phyloP scores from a whole-genome alignment of 441 rosid species.

The Theobroma grandiflorum region DNA sequence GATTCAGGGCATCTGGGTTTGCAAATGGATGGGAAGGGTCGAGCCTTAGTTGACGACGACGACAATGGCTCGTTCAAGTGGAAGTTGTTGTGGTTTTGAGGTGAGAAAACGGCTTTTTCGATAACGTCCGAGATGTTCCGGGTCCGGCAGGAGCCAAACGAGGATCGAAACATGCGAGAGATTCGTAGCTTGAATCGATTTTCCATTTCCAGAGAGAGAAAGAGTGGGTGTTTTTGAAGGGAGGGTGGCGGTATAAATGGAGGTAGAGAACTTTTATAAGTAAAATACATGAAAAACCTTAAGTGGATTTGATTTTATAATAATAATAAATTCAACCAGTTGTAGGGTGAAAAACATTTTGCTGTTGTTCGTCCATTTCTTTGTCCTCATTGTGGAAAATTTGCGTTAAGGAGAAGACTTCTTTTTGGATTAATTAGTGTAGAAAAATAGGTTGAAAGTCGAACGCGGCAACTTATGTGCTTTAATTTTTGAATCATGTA shows the following conservation, averaged over 20 bases:
- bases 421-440: background rate
- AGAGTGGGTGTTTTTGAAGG: background rate
- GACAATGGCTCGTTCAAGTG: slow-evolving; percentile 30
- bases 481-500: background rate
- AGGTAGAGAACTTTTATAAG: slow-evolving; percentile 25
- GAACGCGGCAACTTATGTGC: background rate
- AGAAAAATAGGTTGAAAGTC: background rate
- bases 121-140: slow-evolving; percentile 64
- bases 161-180: slow-evolving; percentile 70
- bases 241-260: slow-evolving; percentile 18
- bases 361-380: slow-evolving; percentile 37
- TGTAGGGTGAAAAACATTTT: slow-evolving; percentile 9
- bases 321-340: background rate
- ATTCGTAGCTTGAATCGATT: slow-evolving; percentile 62
- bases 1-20: slow-evolving; percentile 48
- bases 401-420: slow-evolving; percentile 20
- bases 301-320: slow-evolving; percentile 17
- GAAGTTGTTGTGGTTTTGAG: slow-evolving; percentile 34
- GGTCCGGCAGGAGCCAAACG: slow-evolving; percentile 69
- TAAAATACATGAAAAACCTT: background rate
- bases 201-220: slow-evolving; percentile 52
- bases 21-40: slow-evolving; percentile 54
- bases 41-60: slow-evolving; percentile 36
- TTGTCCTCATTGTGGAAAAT: slow-evolving; percentile 32
- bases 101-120: slow-evolving; percentile 51